Evolutionary conservation across 2,329 filamentous ascomycete genomes (phyloP).

Genomic region (Grosmannia serpens): DNA sequence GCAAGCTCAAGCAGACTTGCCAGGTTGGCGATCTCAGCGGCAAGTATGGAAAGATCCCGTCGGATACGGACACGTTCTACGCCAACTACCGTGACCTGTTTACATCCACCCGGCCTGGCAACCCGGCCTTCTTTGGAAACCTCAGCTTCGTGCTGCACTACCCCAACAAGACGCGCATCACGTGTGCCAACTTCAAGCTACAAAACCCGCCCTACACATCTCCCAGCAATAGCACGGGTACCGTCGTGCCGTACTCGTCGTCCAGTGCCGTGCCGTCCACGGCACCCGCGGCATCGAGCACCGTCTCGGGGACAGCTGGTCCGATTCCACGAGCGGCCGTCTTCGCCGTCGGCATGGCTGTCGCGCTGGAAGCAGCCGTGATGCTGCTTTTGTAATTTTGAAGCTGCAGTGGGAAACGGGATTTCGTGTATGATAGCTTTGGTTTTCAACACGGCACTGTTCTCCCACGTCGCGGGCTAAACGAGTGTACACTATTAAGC

Average conservation of each 20-base stretch:
- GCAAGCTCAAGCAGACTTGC: conserved; percentile 47
- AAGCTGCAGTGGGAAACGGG: background rate
- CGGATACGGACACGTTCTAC: conserved; percentile 36
- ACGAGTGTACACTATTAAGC: no score
- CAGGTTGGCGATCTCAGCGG: conserved; percentile 68
- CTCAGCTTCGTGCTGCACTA: conserved; percentile 54
- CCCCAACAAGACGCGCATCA: conserved; percentile 50
- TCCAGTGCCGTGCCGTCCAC: background rate
- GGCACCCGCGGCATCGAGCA: background rate
- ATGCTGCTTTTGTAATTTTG: background rate
- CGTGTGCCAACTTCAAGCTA: conserved; percentile 49
- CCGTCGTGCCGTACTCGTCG: background rate
- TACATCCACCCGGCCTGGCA: conserved; percentile 38
- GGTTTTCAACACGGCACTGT: no score
- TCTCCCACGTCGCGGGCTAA: no score
- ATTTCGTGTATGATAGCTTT: no score
- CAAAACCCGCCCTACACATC: conserved; percentile 5
- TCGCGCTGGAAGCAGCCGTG: background rate
- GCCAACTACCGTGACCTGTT: conserved; percentile 44
- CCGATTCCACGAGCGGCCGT: background rate
- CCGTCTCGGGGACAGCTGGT: background rate
- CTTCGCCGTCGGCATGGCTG: background rate
- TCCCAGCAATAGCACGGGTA: background rate
- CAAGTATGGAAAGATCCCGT: conserved; percentile 54
- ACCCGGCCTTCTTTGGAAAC: conserved; percentile 51